A percentile compares a stretch with the other conserved stretches of the same genome.
Conservation (phyloP, 768 basidiomycete genomes). For the Saitozyma sp. region DNA sequence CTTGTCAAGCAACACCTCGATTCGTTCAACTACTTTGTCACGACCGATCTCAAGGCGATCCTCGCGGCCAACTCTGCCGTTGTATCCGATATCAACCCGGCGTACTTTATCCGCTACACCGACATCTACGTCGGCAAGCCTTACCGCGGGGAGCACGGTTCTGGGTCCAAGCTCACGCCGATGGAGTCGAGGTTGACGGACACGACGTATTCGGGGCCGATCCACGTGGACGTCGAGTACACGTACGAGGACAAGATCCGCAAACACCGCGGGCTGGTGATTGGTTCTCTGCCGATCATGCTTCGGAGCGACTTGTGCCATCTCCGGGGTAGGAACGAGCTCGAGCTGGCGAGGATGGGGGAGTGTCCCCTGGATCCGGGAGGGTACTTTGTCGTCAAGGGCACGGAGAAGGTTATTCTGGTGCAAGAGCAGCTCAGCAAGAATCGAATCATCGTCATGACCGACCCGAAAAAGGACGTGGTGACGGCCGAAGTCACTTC, state of each 20-base stretch:
- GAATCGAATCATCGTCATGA: conserved; percentile 98
- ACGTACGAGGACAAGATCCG: conserved; percentile 88
- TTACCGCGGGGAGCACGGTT: conserved; percentile 72
- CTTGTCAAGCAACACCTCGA: conserved; percentile 99
- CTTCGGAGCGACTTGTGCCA: conserved; percentile 92
- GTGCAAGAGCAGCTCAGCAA: conserved; percentile 99
- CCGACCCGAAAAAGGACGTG: conserved; percentile 79
- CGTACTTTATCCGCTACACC: conserved; percentile 91
- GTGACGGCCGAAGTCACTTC: conserved; percentile 96
- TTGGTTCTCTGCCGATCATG: conserved; percentile 95
- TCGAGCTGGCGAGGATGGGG: conserved; percentile 85
- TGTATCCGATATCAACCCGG: conserved; percentile 90
- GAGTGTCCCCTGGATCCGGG: conserved; percentile 98
- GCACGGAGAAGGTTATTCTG: conserved; percentile 98
- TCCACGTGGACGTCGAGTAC: conserved; percentile 92
- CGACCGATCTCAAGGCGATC: conserved; percentile 95
- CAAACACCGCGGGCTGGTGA: conserved; percentile 74
- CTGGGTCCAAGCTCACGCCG: conserved; percentile 83
- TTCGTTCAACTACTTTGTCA: conserved; percentile 98
- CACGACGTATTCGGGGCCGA: conserved; percentile 88
- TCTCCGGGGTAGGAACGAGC: conserved; percentile 71
- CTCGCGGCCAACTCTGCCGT: conserved; percentile 56
- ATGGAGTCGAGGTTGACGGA: conserved; percentile 97
- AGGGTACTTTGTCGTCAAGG: conserved; percentile 99
- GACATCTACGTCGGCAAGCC: conserved; percentile 93